phyloP scores from a whole-genome alignment of 1,284 basidiomycete genomes.

The Ustilago vetiveriae region DNA sequence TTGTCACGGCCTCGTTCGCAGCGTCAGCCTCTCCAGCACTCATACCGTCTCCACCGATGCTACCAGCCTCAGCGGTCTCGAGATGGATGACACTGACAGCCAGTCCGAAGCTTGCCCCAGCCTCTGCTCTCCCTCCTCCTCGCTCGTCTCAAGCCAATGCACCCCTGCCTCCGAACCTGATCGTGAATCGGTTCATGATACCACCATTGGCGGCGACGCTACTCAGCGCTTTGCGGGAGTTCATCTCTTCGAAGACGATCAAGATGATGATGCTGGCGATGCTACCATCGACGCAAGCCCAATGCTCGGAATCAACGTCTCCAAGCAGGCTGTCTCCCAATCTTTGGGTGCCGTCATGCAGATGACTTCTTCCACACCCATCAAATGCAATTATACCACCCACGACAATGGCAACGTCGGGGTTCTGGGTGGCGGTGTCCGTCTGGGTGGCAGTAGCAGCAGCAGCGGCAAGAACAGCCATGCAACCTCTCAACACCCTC shows the following conservation, averaged over 20 bases:
- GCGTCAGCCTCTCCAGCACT: constrained; percentile 32
- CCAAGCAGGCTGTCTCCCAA: constrained; percentile 5
- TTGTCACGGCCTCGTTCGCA: constrained; percentile 25
- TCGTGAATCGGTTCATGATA: constrained; percentile 25
- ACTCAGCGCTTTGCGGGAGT: constrained; percentile 35
- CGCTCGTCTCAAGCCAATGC: constrained; percentile 15
- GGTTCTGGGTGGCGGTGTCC: constrained; percentile 57
- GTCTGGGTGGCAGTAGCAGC: constrained; percentile 31
- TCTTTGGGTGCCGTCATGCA: constrained; percentile 3
- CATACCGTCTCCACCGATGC: constrained; percentile 37
- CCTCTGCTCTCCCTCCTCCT: constrained; percentile 36
- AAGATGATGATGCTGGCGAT: constrained; percentile 36
- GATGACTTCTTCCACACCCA: constrained; percentile 8
- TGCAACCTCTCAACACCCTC: constrained; percentile 1
- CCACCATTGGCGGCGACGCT: constrained; percentile 23
- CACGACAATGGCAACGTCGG: constrained; percentile 62
- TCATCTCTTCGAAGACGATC: constrained; percentile 31
- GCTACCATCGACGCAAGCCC: constrained; percentile 26
- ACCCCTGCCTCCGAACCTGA: constrained; percentile 15
- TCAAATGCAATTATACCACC: constrained; percentile 53
- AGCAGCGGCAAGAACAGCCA: not conserved
- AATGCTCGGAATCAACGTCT: constrained; percentile 22
- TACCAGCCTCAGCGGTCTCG: constrained; percentile 22
- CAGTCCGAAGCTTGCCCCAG: constrained; percentile 36
- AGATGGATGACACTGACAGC: constrained; percentile 2